These are phyloP conservation scores for Apiospora kogelbergensis DNA, from an alignment of 2,329 filamentous ascomycete species.

Conservation along the genomic window DNA sequence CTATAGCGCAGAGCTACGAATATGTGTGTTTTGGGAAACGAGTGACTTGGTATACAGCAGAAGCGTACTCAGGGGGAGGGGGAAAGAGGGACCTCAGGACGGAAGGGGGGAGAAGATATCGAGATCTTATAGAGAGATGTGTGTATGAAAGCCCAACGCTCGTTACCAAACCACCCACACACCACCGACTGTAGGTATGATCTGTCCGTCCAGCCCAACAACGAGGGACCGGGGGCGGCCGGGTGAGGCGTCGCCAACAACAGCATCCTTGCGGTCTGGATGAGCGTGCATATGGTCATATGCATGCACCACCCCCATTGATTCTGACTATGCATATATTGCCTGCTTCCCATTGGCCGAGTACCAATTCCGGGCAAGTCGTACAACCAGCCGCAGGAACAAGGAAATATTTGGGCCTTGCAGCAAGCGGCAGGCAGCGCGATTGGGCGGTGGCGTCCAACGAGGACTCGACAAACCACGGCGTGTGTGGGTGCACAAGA, in stretches of 20 bases:
- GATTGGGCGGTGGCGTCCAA: neutral
- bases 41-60: slow-evolving; percentile 8
- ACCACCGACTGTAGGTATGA: neutral
- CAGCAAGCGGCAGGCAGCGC: neutral
- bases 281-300: neutral
- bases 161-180: neutral
- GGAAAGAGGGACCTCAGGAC: neutral
- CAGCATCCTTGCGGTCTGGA: neutral
- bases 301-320: neutral
- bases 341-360: neutral
- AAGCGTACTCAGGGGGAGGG: neutral
- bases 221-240: neutral
- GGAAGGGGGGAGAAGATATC: neutral
- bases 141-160: neutral
- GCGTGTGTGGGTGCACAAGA: neutral
- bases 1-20: neutral
- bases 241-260: neutral
- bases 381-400: neutral
- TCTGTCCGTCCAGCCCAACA: neutral
- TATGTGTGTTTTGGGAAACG: neutral
- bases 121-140: neutral
- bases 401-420: neutral
- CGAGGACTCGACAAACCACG: neutral
- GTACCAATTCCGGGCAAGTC: neutral
- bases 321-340: neutral